These are phyloP conservation scores for Kodamaea nitidulidarum DNA, from an alignment of 805 yeast genomes.

Conservation along the genomic window DNA sequence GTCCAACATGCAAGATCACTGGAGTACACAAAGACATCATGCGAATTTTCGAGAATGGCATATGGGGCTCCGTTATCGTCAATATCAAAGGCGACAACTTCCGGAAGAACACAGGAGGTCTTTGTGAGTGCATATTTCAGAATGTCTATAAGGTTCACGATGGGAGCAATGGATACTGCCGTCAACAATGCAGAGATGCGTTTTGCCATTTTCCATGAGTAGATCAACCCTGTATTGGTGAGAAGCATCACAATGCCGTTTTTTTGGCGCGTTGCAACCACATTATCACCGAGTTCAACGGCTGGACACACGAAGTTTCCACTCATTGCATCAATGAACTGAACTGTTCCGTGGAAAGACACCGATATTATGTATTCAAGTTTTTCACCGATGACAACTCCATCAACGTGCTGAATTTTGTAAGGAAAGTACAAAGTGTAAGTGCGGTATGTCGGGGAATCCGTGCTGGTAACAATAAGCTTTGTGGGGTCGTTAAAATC, in stretches of 20 bases:
- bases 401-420: constrained; percentile 46
- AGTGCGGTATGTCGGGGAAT: constrained; percentile 27
- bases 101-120: constrained; percentile 6
- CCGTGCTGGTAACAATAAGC: constrained; percentile 41
- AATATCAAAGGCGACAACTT: constrained; percentile 25
- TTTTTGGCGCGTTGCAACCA: constrained; percentile 35
- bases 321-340: constrained; percentile 38
- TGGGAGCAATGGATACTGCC: constrained; percentile 51
- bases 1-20: constrained; percentile 45
- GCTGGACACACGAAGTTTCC: constrained; percentile 47
- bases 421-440: constrained; percentile 43
- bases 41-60: constrained; percentile 30
- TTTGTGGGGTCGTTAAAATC: constrained; percentile 46
- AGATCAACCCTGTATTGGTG: constrained; percentile 48
- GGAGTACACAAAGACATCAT: constrained; percentile 42
- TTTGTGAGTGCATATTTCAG: not conserved
- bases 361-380: constrained; percentile 48
- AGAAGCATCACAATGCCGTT: constrained; percentile 38
- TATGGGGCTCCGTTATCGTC: constrained; percentile 39
- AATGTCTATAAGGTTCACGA: constrained; percentile 36
- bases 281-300: constrained; percentile 49
- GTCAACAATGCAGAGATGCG: constrained; percentile 29
- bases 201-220: constrained; percentile 41
- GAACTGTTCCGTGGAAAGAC: constrained; percentile 56
- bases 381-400: constrained; percentile 28